These are phyloP conservation scores for Helenozyma rhizophorensis DNA, from an alignment of 805 yeast species.

Conservation along the genomic window DNA sequence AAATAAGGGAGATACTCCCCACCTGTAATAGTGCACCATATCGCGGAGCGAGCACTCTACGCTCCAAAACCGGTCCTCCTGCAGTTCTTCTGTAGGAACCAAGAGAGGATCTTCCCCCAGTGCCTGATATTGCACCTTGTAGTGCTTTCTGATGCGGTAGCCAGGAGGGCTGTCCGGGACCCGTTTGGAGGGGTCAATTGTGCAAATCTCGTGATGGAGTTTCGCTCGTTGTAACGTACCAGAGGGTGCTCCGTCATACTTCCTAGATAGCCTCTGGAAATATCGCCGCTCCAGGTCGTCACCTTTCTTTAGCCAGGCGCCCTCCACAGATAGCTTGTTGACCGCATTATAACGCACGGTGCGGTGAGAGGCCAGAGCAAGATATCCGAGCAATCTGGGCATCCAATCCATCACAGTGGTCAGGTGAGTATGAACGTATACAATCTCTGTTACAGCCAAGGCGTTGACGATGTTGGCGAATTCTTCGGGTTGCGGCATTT, in stretches of 20 bases:
- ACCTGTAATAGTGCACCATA: slow-evolving; percentile 25
- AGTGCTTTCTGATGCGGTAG: slow-evolving; percentile 4
- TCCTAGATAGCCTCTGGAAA: slow-evolving; percentile 5
- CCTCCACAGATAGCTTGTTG: slow-evolving; percentile 16
- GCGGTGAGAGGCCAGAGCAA: slow-evolving; percentile 2
- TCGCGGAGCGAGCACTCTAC: slow-evolving; percentile 23
- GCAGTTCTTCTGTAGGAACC: neutral
- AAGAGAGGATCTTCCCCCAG: slow-evolving; percentile 4
- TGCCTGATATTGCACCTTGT: slow-evolving; percentile 1
- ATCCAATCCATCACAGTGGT: slow-evolving; percentile 18
- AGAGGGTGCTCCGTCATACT: neutral
- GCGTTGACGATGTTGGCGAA: slow-evolving; percentile 9
- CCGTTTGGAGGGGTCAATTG: neutral
- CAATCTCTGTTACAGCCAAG: slow-evolving; percentile 12
- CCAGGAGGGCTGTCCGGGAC: slow-evolving; percentile 4
- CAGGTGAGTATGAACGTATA: slow-evolving; percentile 25
- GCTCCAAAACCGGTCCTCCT: slow-evolving; percentile 20
- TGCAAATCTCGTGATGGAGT: neutral
- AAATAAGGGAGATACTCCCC: too few species aligned
- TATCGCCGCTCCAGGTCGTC: slow-evolving; percentile 20
- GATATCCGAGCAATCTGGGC: slow-evolving; percentile 15
- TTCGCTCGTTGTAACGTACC: neutral
- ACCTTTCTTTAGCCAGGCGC: slow-evolving; percentile 30
- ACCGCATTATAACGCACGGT: slow-evolving; percentile 1
- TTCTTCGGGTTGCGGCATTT: slow-evolving; percentile 9